Conservation (phyloP, 495 filamentous ascomycete species). For the Penicillium bialowiezense region DNA sequence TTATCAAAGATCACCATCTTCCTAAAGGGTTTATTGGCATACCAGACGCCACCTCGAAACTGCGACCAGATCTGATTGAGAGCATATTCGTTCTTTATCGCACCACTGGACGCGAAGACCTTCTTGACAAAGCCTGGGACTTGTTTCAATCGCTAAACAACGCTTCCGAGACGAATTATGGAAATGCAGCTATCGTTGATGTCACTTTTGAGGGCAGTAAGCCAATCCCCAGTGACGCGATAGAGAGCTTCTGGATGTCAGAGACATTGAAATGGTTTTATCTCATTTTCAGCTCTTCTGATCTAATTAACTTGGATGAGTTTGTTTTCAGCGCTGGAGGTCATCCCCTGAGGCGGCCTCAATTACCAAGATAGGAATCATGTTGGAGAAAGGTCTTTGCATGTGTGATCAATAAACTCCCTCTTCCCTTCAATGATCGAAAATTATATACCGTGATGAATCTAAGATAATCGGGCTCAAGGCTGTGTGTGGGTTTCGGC, state of each 20-base stretch:
- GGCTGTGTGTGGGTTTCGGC: background rate
- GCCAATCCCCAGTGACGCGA: constrained; percentile 32
- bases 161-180: constrained; percentile 47
- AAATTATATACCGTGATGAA: too few relatives aligned
- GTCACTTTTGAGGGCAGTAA: constrained; percentile 25
- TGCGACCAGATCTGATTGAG: constrained; percentile 56
- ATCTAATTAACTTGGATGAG: constrained; percentile 64
- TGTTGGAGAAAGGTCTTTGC: background rate
- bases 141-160: constrained; percentile 57
- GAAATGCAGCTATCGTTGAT: constrained; percentile 47
- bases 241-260: constrained; percentile 58
- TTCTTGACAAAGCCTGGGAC: constrained; percentile 59
- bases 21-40: constrained; percentile 35
- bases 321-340: constrained; percentile 63
- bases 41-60: constrained; percentile 35
- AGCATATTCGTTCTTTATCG: constrained; percentile 63
- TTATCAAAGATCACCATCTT: constrained; percentile 29
- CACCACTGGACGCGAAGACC: constrained; percentile 54
- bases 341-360: constrained; percentile 36
- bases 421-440: too few relatives aligned
- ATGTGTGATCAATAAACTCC: too few relatives aligned
- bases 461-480: background rate
- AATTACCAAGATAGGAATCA: background rate
- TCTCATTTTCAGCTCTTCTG: constrained; percentile 58
- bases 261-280: constrained; percentile 76